Evolutionary conservation across 805 yeast genomes (phyloP).

Genomic region (Pichia gijzeniarum): DNA sequence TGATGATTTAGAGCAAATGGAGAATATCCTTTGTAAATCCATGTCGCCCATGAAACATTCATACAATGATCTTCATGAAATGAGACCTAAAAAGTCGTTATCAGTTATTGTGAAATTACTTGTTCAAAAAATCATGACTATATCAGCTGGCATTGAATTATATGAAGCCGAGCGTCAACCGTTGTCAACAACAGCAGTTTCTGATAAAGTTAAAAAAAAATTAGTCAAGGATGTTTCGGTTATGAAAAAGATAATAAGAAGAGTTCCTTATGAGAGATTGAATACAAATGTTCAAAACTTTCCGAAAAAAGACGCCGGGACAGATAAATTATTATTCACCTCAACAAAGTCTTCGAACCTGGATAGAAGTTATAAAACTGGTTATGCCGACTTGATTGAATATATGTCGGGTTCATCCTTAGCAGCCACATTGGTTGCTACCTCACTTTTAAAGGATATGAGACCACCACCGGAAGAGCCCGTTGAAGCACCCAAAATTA

Average conservation of each 20-base stretch:
- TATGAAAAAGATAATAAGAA: conserved; percentile 1
- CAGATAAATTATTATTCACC: not conserved
- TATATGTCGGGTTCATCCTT: conserved; percentile 61
- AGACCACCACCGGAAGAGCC: conserved; percentile 82
- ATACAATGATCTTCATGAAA: not conserved
- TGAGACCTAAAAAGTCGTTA: conserved; percentile 10
- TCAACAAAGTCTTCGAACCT: not conserved
- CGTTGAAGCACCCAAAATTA: conserved; percentile 60
- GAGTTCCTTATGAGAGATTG: conserved; percentile 6
- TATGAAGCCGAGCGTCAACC: not conserved
- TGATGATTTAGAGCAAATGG: not conserved
- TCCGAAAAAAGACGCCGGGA: not conserved
- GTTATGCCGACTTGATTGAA: conserved; percentile 51
- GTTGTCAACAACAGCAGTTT: not conserved
- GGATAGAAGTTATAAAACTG: conserved; percentile 6
- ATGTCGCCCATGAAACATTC: not conserved
- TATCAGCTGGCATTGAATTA: conserved; percentile 1
- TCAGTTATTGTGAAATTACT: conserved; percentile 1
- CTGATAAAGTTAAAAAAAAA: not conserved
- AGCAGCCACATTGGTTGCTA: conserved; percentile 74
- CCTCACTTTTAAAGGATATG: conserved; percentile 73
- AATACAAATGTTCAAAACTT: not conserved
- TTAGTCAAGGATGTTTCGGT: conserved; percentile 1
- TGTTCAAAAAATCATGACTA: conserved; percentile 4
- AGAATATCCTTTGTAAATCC: not conserved